phyloP scores from a whole-genome alignment of 495 filamentous ascomycete genomes.

The Neurospora sp. region DNA sequence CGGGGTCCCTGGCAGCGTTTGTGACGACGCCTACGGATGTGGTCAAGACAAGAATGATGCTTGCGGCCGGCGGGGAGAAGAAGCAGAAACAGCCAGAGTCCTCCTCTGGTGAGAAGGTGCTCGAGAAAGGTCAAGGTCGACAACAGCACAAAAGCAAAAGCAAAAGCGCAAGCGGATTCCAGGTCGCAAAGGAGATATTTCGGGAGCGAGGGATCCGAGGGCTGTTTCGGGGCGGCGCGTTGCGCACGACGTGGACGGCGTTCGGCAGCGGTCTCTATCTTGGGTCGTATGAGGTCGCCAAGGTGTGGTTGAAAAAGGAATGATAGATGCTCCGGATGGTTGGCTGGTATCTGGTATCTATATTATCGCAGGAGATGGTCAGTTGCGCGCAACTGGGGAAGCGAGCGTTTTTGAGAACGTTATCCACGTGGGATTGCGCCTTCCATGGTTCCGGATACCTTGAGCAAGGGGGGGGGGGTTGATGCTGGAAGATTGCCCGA shows the following conservation, averaged over 20 bases:
- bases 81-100: no score
- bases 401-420: neutral
- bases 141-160: no score
- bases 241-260: slow-evolving; percentile 73
- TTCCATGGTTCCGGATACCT: neutral
- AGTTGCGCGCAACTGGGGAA: neutral
- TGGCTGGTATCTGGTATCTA: neutral
- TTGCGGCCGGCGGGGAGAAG: slow-evolving; percentile 37
- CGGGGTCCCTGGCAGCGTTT: slow-evolving; percentile 59
- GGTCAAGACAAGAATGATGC: slow-evolving; percentile 73
- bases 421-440: neutral
- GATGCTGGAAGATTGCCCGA: neutral
- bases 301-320: slow-evolving; percentile 48
- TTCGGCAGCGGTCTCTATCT: slow-evolving; percentile 76
- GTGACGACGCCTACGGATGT: slow-evolving; percentile 78
- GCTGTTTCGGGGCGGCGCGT: slow-evolving; percentile 63
- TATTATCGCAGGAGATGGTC: neutral
- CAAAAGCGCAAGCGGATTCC: slow-evolving; percentile 26
- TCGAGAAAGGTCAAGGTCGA: no score
- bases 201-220: slow-evolving; percentile 56
- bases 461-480: neutral
- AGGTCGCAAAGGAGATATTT: slow-evolving; percentile 53
- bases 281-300: slow-evolving; percentile 72
- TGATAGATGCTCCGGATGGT: neutral
- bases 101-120: no score